Evolutionary conservation across 2,329 filamentous ascomycete species (phyloP), one percentile per base, ranked within the genome.

Genomic region (Colletotrichum sansevieriae): DNA sequence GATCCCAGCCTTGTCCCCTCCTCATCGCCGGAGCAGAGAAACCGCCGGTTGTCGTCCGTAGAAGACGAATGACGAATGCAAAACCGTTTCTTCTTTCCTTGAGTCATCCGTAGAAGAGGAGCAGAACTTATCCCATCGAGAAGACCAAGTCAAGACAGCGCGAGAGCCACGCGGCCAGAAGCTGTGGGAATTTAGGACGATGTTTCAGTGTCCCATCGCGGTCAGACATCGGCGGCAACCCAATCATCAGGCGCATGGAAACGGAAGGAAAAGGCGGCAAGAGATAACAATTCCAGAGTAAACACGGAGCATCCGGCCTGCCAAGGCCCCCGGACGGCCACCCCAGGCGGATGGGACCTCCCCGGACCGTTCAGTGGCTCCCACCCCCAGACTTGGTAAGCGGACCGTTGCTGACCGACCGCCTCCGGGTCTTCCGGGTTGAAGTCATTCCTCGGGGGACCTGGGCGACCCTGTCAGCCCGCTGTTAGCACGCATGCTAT

Each of bases 201-300:
- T 58, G 65, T 68, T 68, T 68, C 61, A 68, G 61, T 57, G 29
- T 43, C 37, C 37, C 51, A 22, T 57, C 25, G 44, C 44, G 52
- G 43, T 67, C 52, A 64, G 65, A 64, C 60, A 3, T 29, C 52
- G n/a, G 37, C 51, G 44, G 46, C 39, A 68, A 68, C 52, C 60
- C 60, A 64, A 64, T 64, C 52, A 58, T 39, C 65, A 25, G 35
- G 29, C 13, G 35, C 49, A 46, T n/a, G 51, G 29, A 46, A 54
- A 46, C 44, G 35, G 35, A 22, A 35, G 25, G 13, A 39, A 29
- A 22, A 37, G 52, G 52, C 15, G n/a, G 18, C 15, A 4, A 25
- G 52, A 33, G 15, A 49, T n/a, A 39, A 25, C 25, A 49, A 39
- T 13, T 10, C 8, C 56, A 67, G 29, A 52, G 47, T 37, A 44